These are phyloP conservation scores for Parsonsia alboflavescens DNA, from an alignment of 257 asterid genomes.

Conservation along the genomic window DNA sequence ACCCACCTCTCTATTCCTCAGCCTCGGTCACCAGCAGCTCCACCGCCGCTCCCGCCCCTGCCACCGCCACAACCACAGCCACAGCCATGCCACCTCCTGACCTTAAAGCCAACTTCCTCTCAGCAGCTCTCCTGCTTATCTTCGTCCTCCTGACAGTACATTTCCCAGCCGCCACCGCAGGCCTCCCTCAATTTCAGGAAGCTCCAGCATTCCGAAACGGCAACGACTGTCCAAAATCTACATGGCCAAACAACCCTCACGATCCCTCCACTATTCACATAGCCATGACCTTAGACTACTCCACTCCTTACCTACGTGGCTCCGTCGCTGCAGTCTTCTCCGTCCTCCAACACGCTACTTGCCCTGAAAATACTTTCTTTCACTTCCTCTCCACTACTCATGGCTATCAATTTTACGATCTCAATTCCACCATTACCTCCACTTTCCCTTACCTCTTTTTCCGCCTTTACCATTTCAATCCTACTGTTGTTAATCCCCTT, in stretches of 20 bases:
- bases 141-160: constrained; percentile 21
- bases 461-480: constrained; percentile 66
- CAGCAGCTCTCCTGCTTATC: constrained; percentile 10
- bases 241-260: constrained; percentile 27
- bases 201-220: constrained; percentile 93
- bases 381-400: constrained; percentile 62
- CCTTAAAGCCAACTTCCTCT: constrained; percentile 24
- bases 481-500: constrained; percentile 55
- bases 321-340: constrained; percentile 85
- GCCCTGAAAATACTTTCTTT: constrained; percentile 78
- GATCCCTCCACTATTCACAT: constrained; percentile 54
- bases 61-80: constrained; percentile 6
- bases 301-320: constrained; percentile 91
- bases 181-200: constrained; percentile 54
- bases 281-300: constrained; percentile 80
- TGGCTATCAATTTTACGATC: constrained; percentile 43
- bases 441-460: constrained; percentile 75
- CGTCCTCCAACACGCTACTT: constrained; percentile 77
- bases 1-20: neutral
- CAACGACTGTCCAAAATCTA: constrained; percentile 34
- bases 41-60: no score
- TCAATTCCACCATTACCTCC: constrained; percentile 50
- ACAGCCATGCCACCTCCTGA: constrained; percentile 23
- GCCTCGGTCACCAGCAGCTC: neutral
- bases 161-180: constrained; percentile 26